phyloP scores from a whole-genome alignment of 1,284 basidiomycete genomes.

The Kwoniella shivajii region DNA sequence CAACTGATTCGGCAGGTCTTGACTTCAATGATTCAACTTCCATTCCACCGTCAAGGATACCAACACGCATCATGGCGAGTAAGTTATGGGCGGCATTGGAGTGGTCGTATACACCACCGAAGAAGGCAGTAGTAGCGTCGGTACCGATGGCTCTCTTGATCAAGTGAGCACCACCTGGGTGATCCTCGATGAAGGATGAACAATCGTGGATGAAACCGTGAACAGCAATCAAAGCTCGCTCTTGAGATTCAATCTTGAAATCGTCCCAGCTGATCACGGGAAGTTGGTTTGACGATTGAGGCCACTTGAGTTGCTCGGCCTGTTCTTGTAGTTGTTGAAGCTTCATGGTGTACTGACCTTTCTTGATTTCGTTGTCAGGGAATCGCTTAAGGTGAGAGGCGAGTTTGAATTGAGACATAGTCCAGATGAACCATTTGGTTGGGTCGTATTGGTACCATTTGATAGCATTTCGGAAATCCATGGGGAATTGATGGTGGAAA shows the following conservation, averaged over 20 bases:
- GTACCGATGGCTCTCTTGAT: slow-evolving; percentile 69
- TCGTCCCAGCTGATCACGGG: slow-evolving; percentile 84
- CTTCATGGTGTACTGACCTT: slow-evolving; percentile 91
- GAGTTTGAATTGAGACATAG: slow-evolving; percentile 66
- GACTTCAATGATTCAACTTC: slow-evolving; percentile 62
- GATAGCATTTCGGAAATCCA: slow-evolving; percentile 93
- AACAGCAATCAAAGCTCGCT: slow-evolving; percentile 75
- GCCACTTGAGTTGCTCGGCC: slow-evolving; percentile 75
- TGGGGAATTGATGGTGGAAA: slow-evolving; percentile 90
- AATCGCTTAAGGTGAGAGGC: slow-evolving; percentile 87
- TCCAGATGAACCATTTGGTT: slow-evolving; percentile 85
- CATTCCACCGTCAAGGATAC: slow-evolving; percentile 75
- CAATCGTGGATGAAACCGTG: slow-evolving; percentile 92
- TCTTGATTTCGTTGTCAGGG: slow-evolving; percentile 89
- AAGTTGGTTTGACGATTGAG: slow-evolving; percentile 66
- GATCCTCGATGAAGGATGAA: slow-evolving; percentile 80
- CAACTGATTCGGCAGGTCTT: slow-evolving; percentile 32
- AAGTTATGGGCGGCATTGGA: slow-evolving; percentile 82
- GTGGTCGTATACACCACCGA: slow-evolving; percentile 91
- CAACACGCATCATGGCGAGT: slow-evolving; percentile 87
- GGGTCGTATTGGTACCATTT: slow-evolving; percentile 82
- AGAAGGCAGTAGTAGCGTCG: slow-evolving; percentile 89
- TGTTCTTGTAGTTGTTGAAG: slow-evolving; percentile 75
- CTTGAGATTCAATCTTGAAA: slow-evolving; percentile 69
- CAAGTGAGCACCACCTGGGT: slow-evolving; percentile 75